Conservation (phyloP, 2,329 filamentous ascomycete species). For the Diaporthe aspalathi region DNA sequence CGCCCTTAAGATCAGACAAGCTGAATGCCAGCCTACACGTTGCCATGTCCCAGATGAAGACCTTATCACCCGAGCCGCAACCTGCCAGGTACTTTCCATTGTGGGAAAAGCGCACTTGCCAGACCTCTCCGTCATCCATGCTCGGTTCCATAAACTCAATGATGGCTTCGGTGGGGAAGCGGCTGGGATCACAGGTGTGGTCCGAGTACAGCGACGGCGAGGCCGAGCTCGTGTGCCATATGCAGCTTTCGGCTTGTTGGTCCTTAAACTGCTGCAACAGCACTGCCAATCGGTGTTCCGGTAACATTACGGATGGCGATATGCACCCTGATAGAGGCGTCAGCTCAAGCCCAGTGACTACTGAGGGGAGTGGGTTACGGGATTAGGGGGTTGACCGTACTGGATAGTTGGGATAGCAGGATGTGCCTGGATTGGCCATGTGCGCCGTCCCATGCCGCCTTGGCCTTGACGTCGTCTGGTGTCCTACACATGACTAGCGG, state of each 20-base stretch:
- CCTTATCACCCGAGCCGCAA: conserved; percentile 78
- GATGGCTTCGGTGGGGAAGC: conserved; percentile 81
- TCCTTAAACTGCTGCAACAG: conserved; percentile 87
- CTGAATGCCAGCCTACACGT: conserved; percentile 73
- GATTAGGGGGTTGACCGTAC: conserved; percentile 56
- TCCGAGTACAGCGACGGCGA: conserved; percentile 90
- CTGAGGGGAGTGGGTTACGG: no score
- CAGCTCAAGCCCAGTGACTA: conserved; percentile 33
- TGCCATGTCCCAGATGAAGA: conserved; percentile 84
- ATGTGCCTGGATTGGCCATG: conserved; percentile 77
- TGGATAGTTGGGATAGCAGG: conserved; percentile 85
- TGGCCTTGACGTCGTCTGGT: conserved; percentile 78
- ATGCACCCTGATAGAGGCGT: conserved; percentile 74
- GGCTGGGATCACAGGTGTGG: conserved; percentile 81
- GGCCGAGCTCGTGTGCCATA: conserved; percentile 85
- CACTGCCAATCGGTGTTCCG: conserved; percentile 85
- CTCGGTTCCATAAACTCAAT: conserved; percentile 76
- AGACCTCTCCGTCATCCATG: conserved; percentile 80
- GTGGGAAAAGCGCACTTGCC: conserved; percentile 91
- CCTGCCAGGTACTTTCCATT: conserved; percentile 86
- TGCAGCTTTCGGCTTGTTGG: conserved; percentile 82
- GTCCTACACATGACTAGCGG: conserved; percentile 91
- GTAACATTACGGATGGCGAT: conserved; percentile 96
- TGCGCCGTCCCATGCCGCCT: conserved; percentile 88
- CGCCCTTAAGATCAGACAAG: conserved; percentile 73